Evolutionary conservation across 768 basidiomycete species (phyloP), one percentile per base, ranked within the genome.

Genomic region (Boletus reticulatus): DNA sequence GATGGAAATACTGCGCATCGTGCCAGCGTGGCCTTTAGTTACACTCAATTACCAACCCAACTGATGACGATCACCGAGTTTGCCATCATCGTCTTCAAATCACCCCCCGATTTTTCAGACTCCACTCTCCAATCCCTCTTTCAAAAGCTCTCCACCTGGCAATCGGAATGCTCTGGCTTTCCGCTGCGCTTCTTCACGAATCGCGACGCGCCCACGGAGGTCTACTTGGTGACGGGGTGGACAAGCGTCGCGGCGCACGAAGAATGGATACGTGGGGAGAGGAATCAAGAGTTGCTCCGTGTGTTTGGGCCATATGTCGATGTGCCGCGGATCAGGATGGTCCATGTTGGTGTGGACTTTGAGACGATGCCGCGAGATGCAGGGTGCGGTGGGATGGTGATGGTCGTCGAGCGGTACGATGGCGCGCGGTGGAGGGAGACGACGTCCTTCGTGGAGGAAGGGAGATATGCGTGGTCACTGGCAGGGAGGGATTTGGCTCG

Each of bases 151-250:
- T 65, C 67, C 8, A 46, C 54, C 8, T 68, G 67, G 55, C 80
- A 82, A 64, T 66, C 74, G 13, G 68, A 71, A 29, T 74, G 70
- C 59, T 79, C 80, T 0, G 71, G 74, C 16, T 74, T 73, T 58
- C 73, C 76, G 14, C 56, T 81, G n/a, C 62, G 67, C 27, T 79
- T 74, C 60, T 80, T 75, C 64, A 58, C 64, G 4, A 50, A 54
- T 38, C 37, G 53, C 22, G 48, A 54, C 2, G 60, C 67, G 29
- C 50, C 68, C 1, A 42, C 52, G 7, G 52, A 63, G 27, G 51
- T 80, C 3, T 74, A 76, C 60, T 57, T 82, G 27, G 61, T 80
- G 31, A 74, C 78, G 1, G 79, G 79, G 12, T 82, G 80, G 81
- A 39, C 64, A 48, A 71, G 72, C 53, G 73, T 76, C 22, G 61